These are phyloP conservation scores for Populus nigra DNA, from an alignment of 345 rosid genomes.

Conservation along the genomic window DNA sequence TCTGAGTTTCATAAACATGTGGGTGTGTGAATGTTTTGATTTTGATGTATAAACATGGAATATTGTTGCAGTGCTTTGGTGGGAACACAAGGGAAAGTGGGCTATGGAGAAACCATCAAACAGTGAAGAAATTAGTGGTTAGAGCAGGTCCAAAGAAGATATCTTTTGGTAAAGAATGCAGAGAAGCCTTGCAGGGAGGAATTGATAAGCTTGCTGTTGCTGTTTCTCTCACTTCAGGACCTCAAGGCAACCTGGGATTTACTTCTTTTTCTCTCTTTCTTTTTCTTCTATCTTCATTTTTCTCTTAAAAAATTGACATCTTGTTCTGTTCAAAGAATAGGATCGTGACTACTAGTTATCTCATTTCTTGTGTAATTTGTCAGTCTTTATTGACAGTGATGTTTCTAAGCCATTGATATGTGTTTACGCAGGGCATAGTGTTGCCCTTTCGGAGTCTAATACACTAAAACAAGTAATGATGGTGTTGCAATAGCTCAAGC, in stretches of 20 bases:
- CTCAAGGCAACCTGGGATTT: conserved; percentile 44
- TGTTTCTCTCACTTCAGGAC: conserved; percentile 83
- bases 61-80: conserved; percentile 36
- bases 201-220: conserved; percentile 89
- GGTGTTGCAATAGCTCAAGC: conserved; percentile 78
- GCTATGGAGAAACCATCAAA: conserved; percentile 20
- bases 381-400: neutral
- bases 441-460: conserved; percentile 61
- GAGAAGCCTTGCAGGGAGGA: conserved; percentile 72
- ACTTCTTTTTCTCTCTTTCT: neutral
- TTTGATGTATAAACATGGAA: neutral
- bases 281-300: too few species aligned
- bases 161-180: conserved; percentile 61
- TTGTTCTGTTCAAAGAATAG: neutral
- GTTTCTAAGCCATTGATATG: conserved; percentile 2
- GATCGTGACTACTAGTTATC: neutral
- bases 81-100: conserved; percentile 27
- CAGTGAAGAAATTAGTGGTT: conserved; percentile 41
- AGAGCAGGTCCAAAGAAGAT: conserved; percentile 73
- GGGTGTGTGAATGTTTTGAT: neutral
- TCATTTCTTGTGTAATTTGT: neutral
- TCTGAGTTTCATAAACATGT: neutral
- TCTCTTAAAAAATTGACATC: neutral
- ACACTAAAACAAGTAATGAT: conserved; percentile 63
- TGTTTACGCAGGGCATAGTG: conserved; percentile 66